Conservation (phyloP, 805 yeast genomes). For the Novakomyces olei region DNA sequence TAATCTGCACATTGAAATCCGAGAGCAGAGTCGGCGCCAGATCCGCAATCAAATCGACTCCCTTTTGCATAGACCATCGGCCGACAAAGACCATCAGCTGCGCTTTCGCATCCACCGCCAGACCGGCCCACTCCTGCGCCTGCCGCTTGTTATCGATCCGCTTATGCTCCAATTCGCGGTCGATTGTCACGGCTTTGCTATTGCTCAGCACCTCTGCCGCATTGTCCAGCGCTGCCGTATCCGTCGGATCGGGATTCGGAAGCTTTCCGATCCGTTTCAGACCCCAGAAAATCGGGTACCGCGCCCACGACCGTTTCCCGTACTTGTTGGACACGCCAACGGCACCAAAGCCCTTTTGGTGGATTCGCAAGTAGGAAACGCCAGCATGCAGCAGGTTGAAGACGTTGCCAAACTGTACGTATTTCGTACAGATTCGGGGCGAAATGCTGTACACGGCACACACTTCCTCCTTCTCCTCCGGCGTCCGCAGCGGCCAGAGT, state of each 20-base stretch:
- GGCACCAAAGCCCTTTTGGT: conserved; percentile 3
- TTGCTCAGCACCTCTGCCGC: background rate
- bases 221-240: background rate
- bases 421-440: background rate
- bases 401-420: conserved; percentile 4
- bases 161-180: conserved; percentile 1
- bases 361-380: conserved; percentile 1
- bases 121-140: conserved; percentile 2
- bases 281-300: conserved; percentile 4
- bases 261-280: background rate
- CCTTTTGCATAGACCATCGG: conserved; percentile 4
- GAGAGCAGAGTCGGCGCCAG: conserved; percentile 1
- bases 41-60: conserved; percentile 4
- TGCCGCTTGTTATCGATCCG: background rate
- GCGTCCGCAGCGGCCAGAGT: conserved; percentile 2
- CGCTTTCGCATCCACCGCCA: conserved; percentile 1
- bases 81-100: conserved; percentile 3
- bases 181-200: conserved; percentile 1
- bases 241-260: conserved; percentile 4
- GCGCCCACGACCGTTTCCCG: conserved; percentile 1
- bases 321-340: conserved; percentile 4
- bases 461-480: background rate
- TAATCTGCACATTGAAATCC: conserved; percentile 1
- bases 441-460: conserved; percentile 1
- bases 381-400: conserved; percentile 3